Base-by-base conservation (phyloP, 2,329 filamentous ascomycete genomes). In the Aureobasidium sp. region DNA sequence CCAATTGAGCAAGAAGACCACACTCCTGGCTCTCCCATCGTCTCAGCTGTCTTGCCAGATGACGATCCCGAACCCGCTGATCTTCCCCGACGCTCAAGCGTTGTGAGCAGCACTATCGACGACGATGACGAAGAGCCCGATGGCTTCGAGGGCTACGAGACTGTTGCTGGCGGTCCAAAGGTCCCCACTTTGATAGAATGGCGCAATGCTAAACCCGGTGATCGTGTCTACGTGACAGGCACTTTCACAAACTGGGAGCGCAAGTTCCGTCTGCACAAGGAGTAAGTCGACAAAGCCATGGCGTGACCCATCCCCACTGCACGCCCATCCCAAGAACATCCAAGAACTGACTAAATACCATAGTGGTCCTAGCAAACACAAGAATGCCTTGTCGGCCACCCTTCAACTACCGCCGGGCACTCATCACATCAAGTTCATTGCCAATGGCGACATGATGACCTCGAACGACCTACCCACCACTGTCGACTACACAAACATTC, bases 241-340 rank as follows among this genome's bases (percentile, higher is more conserved):
- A 97, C 94, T 25, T 97, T 97, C 72, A 95, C 96, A 68, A 90
- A 93, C 73, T 99, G 94, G 94, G 91, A 95, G 75, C 88, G 89
- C 73, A 97, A 97, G 77, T 95, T 92, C 73, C 85, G 89, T 68
- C 79, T 99, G 71, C 85, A 91, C 74, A 86, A 84, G 74, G 87
- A 90, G 91, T 96, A 83, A 84, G 88, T 85, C 9, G 13, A 25
- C 7, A 21, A 27, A 39, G 36, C 37, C n/a, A 48, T 41, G 48
- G 59, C 59, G 39, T 51, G 39, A 61, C 39, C 36, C 29, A 55
- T 55, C 21, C 34, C 36, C 34, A 49, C 44, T 48, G 48, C 47
- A 49, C 21, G 21, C 21, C 21, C 39, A n/a, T 34, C 16, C 16
- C 25, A 36, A 45, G 16, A 45, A 36, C 2, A 27, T 44, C 39